Evolutionary conservation across 1,139 yeast species (phyloP).

Genomic region (Yamadazyma diddensiae): DNA sequence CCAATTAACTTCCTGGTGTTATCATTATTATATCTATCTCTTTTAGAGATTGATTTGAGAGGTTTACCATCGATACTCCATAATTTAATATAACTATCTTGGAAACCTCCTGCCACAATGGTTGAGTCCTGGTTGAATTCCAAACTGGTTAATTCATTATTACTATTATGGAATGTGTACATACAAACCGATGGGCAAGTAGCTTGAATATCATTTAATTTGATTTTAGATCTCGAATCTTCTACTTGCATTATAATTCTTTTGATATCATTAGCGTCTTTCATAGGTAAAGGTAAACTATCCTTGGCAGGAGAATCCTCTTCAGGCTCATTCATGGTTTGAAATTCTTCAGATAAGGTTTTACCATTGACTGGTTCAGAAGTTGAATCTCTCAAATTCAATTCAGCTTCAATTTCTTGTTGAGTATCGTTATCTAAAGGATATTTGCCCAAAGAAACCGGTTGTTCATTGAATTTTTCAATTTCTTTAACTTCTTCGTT

Average conservation of each 20-base stretch:
- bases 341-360: constrained; percentile 47
- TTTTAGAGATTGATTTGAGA: constrained; percentile 60
- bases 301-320: constrained; percentile 75
- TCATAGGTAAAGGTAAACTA: constrained; percentile 78
- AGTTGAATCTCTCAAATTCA: constrained; percentile 70
- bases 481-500: constrained; percentile 48
- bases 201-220: constrained; percentile 59
- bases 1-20: constrained; percentile 72
- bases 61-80: constrained; percentile 95
- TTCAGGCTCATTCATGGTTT: constrained; percentile 46
- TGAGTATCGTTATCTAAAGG: constrained; percentile 85
- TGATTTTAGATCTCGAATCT: constrained; percentile 76
- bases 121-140: constrained; percentile 87
- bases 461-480: constrained; percentile 63
- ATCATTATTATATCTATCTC: constrained; percentile 51
- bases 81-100: constrained; percentile 82
- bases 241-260: constrained; percentile 74
- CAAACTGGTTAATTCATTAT: constrained; percentile 78
- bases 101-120: constrained; percentile 89
- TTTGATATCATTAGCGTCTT: constrained; percentile 75
- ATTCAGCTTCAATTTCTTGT: constrained; percentile 80
- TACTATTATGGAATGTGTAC: constrained; percentile 97
- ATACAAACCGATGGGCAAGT: constrained; percentile 93
- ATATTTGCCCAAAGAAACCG: constrained; percentile 75
- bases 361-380: constrained; percentile 37